Conservation (phyloP, 306 rosid species). For the Medicago arabica region DNA sequence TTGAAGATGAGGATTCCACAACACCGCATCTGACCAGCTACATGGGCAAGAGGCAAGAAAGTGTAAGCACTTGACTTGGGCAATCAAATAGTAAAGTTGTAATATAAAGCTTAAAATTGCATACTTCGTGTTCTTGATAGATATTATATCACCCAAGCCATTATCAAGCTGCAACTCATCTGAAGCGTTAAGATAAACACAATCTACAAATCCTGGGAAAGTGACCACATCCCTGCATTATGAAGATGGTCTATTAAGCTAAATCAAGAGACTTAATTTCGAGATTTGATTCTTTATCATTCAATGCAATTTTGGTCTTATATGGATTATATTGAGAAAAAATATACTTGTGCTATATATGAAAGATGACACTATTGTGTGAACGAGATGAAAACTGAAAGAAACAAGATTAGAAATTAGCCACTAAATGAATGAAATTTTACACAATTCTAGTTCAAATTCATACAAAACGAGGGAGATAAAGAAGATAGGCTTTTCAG, state of each 20-base stretch:
- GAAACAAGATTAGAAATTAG: background rate
- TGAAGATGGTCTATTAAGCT: constrained; percentile 35
- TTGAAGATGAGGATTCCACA: constrained; percentile 92
- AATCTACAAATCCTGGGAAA: constrained; percentile 98
- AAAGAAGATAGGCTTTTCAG: constrained; percentile 4
- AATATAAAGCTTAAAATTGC: constrained; percentile 38
- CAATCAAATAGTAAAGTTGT: constrained; percentile 38
- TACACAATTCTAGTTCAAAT: constrained; percentile 10
- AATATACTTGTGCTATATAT: constrained; percentile 16
- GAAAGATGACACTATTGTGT: constrained; percentile 9
- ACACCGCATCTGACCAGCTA: constrained; percentile 95
- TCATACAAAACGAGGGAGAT: constrained; percentile 22
- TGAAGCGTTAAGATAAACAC: constrained; percentile 76
- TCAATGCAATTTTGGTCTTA: constrained; percentile 31
- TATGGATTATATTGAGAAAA: constrained; percentile 21
- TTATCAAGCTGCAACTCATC: constrained; percentile 76
- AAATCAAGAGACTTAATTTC: constrained; percentile 28
- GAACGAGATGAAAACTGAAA: constrained; percentile 21
- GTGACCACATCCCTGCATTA: constrained; percentile 73
- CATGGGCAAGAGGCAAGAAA: constrained; percentile 38
- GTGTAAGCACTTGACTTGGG: constrained; percentile 35
- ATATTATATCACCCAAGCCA: constrained; percentile 85
- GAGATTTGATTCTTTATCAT: constrained; percentile 25
- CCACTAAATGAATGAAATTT: constrained; percentile 36
- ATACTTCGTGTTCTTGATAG: constrained; percentile 81